These are phyloP conservation scores for Nicotiana paniculata DNA, from an alignment of 257 asterid genomes.

Conservation along the genomic window DNA sequence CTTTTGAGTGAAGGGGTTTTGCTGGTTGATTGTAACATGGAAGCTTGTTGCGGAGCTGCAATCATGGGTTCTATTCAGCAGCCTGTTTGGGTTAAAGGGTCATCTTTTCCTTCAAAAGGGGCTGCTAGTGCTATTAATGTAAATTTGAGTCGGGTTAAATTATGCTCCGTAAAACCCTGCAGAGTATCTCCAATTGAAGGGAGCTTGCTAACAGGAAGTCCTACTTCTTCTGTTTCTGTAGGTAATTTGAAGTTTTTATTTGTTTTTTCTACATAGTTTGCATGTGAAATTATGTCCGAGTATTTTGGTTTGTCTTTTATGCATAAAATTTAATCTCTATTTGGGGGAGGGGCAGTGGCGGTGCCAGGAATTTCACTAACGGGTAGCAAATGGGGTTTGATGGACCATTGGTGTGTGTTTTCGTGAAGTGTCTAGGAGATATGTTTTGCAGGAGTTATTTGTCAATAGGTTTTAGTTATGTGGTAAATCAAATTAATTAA, in stretches of 20 bases:
- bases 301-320: background rate
- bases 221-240: conserved; percentile 49
- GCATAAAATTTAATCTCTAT: background rate
- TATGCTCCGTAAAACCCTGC: conserved; percentile 38
- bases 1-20: background rate
- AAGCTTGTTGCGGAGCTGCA: conserved; percentile 53
- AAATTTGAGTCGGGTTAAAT: conserved; percentile 27
- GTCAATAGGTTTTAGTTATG: background rate
- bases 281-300: too few relatives aligned
- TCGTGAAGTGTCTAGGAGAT: background rate
- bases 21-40: conserved; percentile 23
- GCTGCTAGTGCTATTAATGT: conserved; percentile 5
- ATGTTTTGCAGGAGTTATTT: background rate
- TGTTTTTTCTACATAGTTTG: background rate
- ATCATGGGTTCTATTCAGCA: conserved; percentile 48
- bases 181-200: conserved; percentile 51
- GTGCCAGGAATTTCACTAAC: too few relatives aligned
- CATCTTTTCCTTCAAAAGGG: conserved; percentile 30
- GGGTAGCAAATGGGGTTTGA: background rate
- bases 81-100: conserved; percentile 36
- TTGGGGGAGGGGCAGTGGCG: background rate
- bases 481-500: background rate
- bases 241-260: conserved; percentile 22
- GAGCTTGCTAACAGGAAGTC: conserved; percentile 52
- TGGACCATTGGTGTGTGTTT: background rate